Percentiles rank a stretch among this genome's conserved stretches.
phyloP scores from a whole-genome alignment of 192 early-diverging fungal species.

The Entomortierella beljakovae region DNA sequence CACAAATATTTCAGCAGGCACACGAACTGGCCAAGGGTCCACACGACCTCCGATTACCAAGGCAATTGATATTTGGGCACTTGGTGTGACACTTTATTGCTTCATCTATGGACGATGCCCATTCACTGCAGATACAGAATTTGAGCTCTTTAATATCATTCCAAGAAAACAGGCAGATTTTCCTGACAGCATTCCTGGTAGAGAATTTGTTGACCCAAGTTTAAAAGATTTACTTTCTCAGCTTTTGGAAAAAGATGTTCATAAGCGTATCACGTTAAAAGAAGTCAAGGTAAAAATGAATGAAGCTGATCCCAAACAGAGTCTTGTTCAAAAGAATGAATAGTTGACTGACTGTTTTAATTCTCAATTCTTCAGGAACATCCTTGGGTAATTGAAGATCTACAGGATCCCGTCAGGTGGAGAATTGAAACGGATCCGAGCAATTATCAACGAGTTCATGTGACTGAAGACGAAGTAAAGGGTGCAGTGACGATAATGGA shows the following conservation, averaged over 20 bases:
- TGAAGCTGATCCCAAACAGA: too few species aligned
- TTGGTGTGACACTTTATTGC: conserved; percentile 98
- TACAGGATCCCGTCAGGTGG: conserved; percentile 78
- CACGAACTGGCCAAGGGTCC: neutral
- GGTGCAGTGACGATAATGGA: conserved; percentile 76
- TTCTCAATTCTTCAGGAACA: conserved; percentile 65
- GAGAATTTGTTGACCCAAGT: conserved; percentile 62
- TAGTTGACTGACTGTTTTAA: too few species aligned
- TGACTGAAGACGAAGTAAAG: conserved; percentile 86
- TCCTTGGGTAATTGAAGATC: conserved; percentile 87
- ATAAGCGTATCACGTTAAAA: conserved; percentile 83
- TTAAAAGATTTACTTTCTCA: conserved; percentile 79
- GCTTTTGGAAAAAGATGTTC: conserved; percentile 90
- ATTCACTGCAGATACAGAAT: conserved; percentile 95
- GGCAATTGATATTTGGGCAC: conserved; percentile 97
- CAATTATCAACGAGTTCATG: conserved; percentile 72
- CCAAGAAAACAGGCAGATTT: conserved; percentile 74
- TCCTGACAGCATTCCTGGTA: conserved; percentile 60
- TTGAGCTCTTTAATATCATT: conserved; percentile 95
- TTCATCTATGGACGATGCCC: conserved; percentile 92
- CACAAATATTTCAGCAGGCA: conserved; percentile 2
- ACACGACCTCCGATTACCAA: conserved; percentile 72
- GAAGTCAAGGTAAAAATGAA: conserved; percentile 77
- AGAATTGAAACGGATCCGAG: conserved; percentile 81
- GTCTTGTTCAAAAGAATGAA: too few species aligned